Percentiles rank a stretch among this genome's conserved stretches.
Conservation (phyloP, 352 stramenopile genomes). For the Hyaloperonospora arabidopsidis region DNA sequence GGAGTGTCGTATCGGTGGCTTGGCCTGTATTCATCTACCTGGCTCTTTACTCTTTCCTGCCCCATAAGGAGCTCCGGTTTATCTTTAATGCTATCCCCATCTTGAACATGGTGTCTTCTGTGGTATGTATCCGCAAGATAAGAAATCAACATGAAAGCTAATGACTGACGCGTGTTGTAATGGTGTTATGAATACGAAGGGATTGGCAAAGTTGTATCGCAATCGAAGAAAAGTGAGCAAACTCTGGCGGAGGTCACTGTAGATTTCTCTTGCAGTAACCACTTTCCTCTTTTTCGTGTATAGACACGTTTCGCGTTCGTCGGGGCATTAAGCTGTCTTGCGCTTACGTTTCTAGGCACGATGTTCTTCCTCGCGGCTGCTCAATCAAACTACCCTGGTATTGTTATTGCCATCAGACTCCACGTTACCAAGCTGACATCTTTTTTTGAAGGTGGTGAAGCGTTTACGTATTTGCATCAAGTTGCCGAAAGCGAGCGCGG, state of each 20-base stretch:
- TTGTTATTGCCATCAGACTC: not conserved
- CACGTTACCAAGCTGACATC: slow-evolving; percentile 2
- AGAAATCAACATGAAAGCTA: not conserved
- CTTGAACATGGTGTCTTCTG: slow-evolving; percentile 89
- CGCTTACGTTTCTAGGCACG: slow-evolving; percentile 37
- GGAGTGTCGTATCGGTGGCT: slow-evolving; percentile 42
- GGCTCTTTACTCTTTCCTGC: slow-evolving; percentile 91
- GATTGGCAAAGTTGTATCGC: slow-evolving; percentile 60
- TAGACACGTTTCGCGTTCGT: slow-evolving; percentile 51
- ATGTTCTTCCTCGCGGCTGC: slow-evolving; percentile 69
- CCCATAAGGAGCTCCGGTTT: slow-evolving; percentile 98
- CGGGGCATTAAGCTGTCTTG: slow-evolving; percentile 38
- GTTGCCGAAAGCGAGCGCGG: slow-evolving; percentile 26
- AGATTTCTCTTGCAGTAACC: not conserved
- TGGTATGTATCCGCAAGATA: slow-evolving; percentile 39
- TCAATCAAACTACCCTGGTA: slow-evolving; percentile 90
- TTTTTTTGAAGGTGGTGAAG: slow-evolving; percentile 43
- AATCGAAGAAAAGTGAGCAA: slow-evolving; percentile 44
- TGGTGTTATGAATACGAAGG: slow-evolving; percentile 26
- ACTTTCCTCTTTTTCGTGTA: not conserved
- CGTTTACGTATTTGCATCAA: slow-evolving; percentile 55
- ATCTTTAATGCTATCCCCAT: slow-evolving; percentile 96
- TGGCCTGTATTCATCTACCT: slow-evolving; percentile 86
- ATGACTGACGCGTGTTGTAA: not conserved
- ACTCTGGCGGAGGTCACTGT: not conserved